phyloP scores from a whole-genome alignment of 2,329 filamentous ascomycete genomes.

The Dothidotthia symphoricarpi region DNA sequence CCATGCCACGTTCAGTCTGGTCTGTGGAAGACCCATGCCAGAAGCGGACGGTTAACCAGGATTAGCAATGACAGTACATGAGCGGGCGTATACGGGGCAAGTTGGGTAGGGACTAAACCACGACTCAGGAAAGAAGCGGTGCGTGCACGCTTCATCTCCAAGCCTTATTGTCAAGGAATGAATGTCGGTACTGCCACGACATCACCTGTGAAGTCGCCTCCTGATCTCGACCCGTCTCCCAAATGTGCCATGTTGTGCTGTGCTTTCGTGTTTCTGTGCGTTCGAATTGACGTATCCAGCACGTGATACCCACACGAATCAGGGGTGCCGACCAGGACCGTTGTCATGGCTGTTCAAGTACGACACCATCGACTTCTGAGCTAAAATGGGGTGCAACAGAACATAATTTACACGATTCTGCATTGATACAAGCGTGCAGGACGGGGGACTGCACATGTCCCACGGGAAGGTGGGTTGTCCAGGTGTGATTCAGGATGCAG shows the following conservation, averaged over 20 bases:
- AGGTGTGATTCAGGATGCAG: too few species aligned
- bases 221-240: constrained; percentile 1
- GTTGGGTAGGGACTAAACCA: constrained; percentile 16
- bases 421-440: too few species aligned
- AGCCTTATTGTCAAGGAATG: constrained; percentile 23
- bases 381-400: too few species aligned
- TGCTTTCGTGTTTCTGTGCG: constrained; percentile 13
- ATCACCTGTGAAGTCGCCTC: constrained; percentile 9
- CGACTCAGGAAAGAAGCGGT: constrained; percentile 16
- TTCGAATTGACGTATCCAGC: too few species aligned
- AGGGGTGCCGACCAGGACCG: too few species aligned
- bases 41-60: constrained; percentile 18
- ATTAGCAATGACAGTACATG: constrained; percentile 20
- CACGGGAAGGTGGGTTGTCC: too few species aligned
- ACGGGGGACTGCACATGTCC: too few species aligned
- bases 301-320: too few species aligned
- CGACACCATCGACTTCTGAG: too few species aligned
- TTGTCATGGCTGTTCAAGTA: too few species aligned
- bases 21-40: constrained; percentile 24
- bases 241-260: constrained; percentile 15
- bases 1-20: constrained; percentile 27
- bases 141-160: constrained; percentile 23
- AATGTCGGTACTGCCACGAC: constrained; percentile 24
- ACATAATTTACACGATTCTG: too few species aligned
- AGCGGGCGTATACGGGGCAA: constrained; percentile 16